phyloP scores from a whole-genome alignment of 495 filamentous ascomycete genomes.

The Aspergillus nidulans region DNA sequence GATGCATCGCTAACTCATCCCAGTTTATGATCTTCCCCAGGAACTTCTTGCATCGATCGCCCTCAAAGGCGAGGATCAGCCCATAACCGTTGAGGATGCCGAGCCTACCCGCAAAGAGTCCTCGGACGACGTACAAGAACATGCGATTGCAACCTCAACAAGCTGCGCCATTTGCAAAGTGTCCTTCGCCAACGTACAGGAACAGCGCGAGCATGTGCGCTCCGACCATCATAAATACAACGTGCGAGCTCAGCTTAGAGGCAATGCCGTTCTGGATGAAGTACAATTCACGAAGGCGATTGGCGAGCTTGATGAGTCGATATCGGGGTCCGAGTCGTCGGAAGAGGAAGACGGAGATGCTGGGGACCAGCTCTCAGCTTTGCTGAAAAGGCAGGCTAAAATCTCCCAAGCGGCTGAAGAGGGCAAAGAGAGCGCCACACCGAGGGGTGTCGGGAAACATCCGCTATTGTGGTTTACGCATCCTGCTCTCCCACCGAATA shows the following conservation, averaged over 20 bases:
- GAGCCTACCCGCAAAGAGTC: constrained; percentile 17
- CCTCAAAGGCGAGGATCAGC: constrained; percentile 45
- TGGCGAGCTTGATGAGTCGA: constrained; percentile 79
- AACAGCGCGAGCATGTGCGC: constrained; percentile 79
- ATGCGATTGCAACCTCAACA: constrained; percentile 56
- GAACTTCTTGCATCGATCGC: constrained; percentile 69
- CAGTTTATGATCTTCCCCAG: constrained; percentile 82
- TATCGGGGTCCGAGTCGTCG: constrained; percentile 73
- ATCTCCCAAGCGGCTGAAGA: constrained; percentile 53
- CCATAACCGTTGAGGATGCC: constrained; percentile 23
- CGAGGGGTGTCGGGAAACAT: constrained; percentile 57
- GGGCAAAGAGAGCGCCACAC: constrained; percentile 44
- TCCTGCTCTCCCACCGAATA: constrained; percentile 67
- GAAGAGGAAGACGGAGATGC: constrained; percentile 48
- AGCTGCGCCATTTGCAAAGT: constrained; percentile 78
- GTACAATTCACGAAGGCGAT: constrained; percentile 78
- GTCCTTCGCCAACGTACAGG: constrained; percentile 63
- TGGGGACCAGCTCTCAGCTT: constrained; percentile 57
- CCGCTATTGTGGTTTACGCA: constrained; percentile 86
- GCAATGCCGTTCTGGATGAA: constrained; percentile 64
- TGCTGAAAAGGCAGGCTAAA: constrained; percentile 80
- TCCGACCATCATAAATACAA: constrained; percentile 97
- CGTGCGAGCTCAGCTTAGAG: constrained; percentile 79
- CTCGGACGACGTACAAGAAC: constrained; percentile 34
- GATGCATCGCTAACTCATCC: constrained; percentile 20